These are phyloP conservation scores for Botrytis cinerea DNA, from an alignment of 2,329 filamentous ascomycete species.

Conservation along the genomic window DNA sequence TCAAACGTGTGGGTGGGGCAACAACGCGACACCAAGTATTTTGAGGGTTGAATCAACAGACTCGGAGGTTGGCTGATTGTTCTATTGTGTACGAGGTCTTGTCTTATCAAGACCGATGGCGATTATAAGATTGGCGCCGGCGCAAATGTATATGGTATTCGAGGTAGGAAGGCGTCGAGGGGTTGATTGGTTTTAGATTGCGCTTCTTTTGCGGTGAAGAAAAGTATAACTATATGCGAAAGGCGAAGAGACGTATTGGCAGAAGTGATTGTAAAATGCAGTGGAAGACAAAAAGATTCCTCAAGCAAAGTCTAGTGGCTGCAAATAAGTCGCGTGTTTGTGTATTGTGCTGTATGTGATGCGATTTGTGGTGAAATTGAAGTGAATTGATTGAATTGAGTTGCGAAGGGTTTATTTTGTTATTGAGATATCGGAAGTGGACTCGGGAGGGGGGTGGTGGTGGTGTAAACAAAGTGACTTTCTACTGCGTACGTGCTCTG, in stretches of 20 bases:
- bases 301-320: constrained; percentile 13
- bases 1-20: constrained; percentile 20
- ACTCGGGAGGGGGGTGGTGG: not conserved
- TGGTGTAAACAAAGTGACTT: constrained; percentile 8
- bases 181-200: not conserved
- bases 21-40: not conserved
- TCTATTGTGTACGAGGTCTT: not conserved
- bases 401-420: constrained; percentile 4
- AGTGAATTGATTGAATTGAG: not conserved
- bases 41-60: not conserved
- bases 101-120: not conserved
- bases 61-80: not conserved
- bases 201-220: constrained; percentile 16
- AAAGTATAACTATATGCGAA: not conserved
- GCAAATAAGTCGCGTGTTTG: constrained; percentile 9
- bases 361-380: not conserved
- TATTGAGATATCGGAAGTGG: constrained; percentile 7
- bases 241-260: not conserved
- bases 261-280: not conserved
- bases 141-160: not conserved
- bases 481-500: not conserved
- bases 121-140: constrained; percentile 9
- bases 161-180: constrained; percentile 8
- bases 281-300: not conserved
- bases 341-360: not conserved